Base-by-base conservation (phyloP, 176 grass and related monocot species). In the Stipa capillata region DNA sequence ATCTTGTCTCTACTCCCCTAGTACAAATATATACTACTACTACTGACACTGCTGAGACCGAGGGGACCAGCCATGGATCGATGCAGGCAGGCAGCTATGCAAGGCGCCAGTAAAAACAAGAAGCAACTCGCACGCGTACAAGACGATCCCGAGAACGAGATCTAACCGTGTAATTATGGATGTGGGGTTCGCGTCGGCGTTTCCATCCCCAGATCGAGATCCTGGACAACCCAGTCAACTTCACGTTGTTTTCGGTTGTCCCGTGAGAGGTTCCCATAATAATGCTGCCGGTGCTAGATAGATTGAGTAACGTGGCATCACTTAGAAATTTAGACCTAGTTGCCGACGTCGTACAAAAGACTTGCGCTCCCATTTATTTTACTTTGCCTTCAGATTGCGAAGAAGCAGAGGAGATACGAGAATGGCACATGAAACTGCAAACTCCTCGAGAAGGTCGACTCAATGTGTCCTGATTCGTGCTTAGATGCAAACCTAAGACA, bases 91-190 rank as follows among this genome's bases (percentile, higher is more conserved):
- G 5, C 16, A 6, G 5, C 17, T 4, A 13, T 20, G 39, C 37
- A 9, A 28, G 39, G n/a, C n/a, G n/a, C n/a, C n/a, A 53, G 34
- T 15, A 43, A 48, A 31, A 59, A 57, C 52, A 74, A 23, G 57
- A 6, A 39, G n/a, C 0, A 7, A 27, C 31, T 66, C 27, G 51
- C 71, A 65, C 33, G 33, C 23, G 17, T 25, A 66, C 60, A 24
- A 76, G 35, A 52, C 37, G 63, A 63, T 74, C 32, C 2, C 63
- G 13, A 56, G 37, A 24, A 4, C 11, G 31, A 52, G 51, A 44
- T 79, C 20, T 17, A 56, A 65, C 58, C 47, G 48, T 25, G 68
- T 74, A 29, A 23, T 80, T 23, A 74, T 81, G 69, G 49, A n/a
- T 48, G 84, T 74, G 84, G 59, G 69, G 84, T 23, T 74, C 4